Evolutionary conservation across 495 filamentous ascomycete species (phyloP).

Genomic region (Talaromyces ruber): DNA sequence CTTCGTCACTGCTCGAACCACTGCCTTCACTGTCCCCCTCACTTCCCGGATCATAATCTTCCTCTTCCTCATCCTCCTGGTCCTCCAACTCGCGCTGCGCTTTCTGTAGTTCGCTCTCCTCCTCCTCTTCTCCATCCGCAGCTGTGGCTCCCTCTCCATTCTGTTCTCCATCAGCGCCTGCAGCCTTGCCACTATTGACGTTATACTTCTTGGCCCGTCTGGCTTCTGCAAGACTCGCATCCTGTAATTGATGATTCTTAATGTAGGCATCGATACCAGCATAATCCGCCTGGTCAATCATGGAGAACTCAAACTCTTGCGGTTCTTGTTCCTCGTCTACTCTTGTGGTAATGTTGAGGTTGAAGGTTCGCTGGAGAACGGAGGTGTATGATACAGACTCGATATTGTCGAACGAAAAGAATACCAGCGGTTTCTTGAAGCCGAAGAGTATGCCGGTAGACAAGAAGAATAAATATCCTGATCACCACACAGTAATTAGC

Average conservation of each 20-base stretch:
- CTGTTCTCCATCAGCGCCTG: conserved; percentile 30
- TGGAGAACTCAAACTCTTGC: conserved; percentile 73
- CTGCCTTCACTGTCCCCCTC: conserved; percentile 66
- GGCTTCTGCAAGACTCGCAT: conserved; percentile 84
- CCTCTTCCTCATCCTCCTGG: conserved; percentile 73
- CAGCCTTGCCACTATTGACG: conserved; percentile 51
- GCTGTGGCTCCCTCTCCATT: conserved; percentile 10
- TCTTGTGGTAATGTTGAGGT: conserved; percentile 65
- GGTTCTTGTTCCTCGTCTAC: conserved; percentile 34
- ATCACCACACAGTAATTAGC: background rate
- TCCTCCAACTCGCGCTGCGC: conserved; percentile 58
- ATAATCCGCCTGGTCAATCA: conserved; percentile 83
- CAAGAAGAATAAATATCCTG: conserved; percentile 84
- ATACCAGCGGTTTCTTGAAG: conserved; percentile 91
- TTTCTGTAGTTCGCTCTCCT: conserved; percentile 53
- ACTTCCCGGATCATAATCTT: conserved; percentile 80
- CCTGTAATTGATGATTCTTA: conserved; percentile 70
- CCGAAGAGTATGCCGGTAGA: conserved; percentile 81
- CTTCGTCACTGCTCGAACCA: conserved; percentile 47
- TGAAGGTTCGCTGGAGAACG: conserved; percentile 88
- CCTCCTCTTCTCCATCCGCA: conserved; percentile 32
- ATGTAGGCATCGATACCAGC: conserved; percentile 79
- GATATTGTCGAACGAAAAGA: conserved; percentile 72
- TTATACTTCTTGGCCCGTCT: conserved; percentile 74
- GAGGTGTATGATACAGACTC: conserved; percentile 81